A percentile compares a stretch with the other conserved stretches of the same genome.
Conservation (phyloP, 176 grass and related monocot genomes). For the Chrysopogon serrulatus region DNA sequence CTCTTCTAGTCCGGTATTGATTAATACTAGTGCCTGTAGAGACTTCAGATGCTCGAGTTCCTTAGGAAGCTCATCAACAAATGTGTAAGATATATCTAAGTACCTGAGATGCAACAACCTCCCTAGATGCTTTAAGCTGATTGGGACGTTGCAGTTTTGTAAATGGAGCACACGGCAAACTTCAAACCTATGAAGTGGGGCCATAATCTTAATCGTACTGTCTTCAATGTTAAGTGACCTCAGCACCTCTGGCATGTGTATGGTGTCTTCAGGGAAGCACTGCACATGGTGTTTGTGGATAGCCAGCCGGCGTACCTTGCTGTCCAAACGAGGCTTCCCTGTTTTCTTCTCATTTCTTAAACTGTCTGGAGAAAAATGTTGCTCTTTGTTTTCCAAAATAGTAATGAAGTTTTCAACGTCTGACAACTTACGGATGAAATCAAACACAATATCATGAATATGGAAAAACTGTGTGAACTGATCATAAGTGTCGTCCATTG, state of each 20-base stretch:
- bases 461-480: not conserved
- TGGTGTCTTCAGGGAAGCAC: not conserved
- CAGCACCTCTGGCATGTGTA: not conserved
- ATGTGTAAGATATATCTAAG: too few species aligned
- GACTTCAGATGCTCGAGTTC: too few species aligned
- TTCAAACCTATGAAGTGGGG: not conserved
- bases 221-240: not conserved
- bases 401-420: not conserved
- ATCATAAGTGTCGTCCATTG: fast-evolving
- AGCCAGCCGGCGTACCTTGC: not conserved
- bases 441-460: conserved; percentile 1
- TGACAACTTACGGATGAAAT: not conserved
- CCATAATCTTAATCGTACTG: not conserved
- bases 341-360: not conserved
- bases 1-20: too few species aligned
- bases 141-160: too few species aligned
- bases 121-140: too few species aligned
- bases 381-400: not conserved
- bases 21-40: too few species aligned
- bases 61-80: too few species aligned
- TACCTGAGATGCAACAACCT: too few species aligned
- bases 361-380: not conserved
- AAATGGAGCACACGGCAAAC: not conserved
- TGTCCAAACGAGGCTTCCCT: not conserved
- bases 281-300: not conserved